Base-by-base conservation (phyloP, 148 eudicot species). In the Silene latifolia region DNA sequence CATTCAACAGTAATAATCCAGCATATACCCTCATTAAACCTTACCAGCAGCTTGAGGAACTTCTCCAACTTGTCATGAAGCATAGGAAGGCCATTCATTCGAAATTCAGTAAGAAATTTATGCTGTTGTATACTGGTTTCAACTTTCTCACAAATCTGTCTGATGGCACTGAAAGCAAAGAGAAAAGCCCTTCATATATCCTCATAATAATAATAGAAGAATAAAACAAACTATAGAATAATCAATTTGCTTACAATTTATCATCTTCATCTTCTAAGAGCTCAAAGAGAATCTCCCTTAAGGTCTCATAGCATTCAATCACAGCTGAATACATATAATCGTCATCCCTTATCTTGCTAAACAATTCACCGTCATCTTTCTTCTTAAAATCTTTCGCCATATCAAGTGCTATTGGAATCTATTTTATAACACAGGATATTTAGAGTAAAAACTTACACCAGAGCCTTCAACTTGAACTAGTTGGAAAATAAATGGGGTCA, bases 391-490 rank as follows among this genome's bases (percentile, higher is more conserved):
- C 99, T 86, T 95, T 95, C 23, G 99, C 99, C 98, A 95, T 95
- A 84, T 95, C 99, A 75, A 95, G 78, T 76, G 99, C 99, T 78
- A 95, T 95, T 10, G 98, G 99, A 83, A 95, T 95, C 99, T 95
- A 77, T 72, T 39, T 39, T 32, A 64, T 25, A n/a, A n/a, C n/a
- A 67, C 59, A 66, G 46, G 56, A 74, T 61, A 63, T 47, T 35
- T 56, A 72, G 17, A 66, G 73, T 32, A 24, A 8, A 64, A 14
- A 29, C 9, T 61, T 56, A 63, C 77, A 70, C 18, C 46, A 65
- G 24, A 15, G 62, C 56, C 44, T 46, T 20, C 17, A 63, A 78
- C 44, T 46, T 20, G 12, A 63, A 78, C 24, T 75, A 67, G 67
- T 46, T 76, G 60, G 65, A 54, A 54, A 58, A 54, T 32, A 21